Percentiles rank a stretch among this genome's conserved stretches.
These are phyloP conservation scores for Erythrophleum ivorense DNA, from an alignment of 331 rosid genomes.

Conservation along the genomic window DNA sequence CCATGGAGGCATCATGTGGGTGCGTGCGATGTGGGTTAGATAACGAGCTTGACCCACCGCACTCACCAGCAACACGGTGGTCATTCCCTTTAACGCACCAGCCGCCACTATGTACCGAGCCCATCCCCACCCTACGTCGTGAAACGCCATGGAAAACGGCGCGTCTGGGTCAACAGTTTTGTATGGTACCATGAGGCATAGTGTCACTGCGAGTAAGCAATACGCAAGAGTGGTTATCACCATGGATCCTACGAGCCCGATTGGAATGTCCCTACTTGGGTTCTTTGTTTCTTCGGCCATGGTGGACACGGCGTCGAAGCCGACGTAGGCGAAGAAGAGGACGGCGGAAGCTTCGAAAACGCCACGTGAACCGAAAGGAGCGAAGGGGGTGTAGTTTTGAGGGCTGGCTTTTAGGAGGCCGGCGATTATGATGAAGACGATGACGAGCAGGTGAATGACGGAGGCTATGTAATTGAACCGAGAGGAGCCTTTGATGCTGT, in stretches of 20 bases:
- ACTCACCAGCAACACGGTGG: slow-evolving; percentile 71
- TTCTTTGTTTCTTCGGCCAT: slow-evolving; percentile 93
- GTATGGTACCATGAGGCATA: slow-evolving; percentile 74
- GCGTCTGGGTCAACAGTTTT: slow-evolving; percentile 44
- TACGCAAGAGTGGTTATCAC: slow-evolving; percentile 52
- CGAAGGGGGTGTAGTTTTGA: slow-evolving; percentile 53
- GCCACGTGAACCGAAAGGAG: slow-evolving; percentile 55
- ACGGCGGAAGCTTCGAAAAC: slow-evolving; percentile 74
- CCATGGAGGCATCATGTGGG: slow-evolving; percentile 95
- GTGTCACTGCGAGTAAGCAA: slow-evolving; percentile 65
- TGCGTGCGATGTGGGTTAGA: slow-evolving; percentile 83
- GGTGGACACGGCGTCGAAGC: slow-evolving; percentile 84
- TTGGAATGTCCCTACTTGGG: slow-evolving; percentile 79
- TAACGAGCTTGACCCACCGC: slow-evolving; percentile 92
- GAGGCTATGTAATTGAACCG: slow-evolving; percentile 86
- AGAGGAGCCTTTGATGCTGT: slow-evolving; percentile 87
- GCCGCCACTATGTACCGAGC: slow-evolving; percentile 83
- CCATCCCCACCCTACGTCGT: slow-evolving; percentile 76
- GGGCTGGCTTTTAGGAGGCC: slow-evolving; percentile 72
- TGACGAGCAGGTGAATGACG: slow-evolving; percentile 62
- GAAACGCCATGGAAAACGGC: slow-evolving; percentile 71
- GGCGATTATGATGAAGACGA: slow-evolving; percentile 73
- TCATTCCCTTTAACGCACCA: slow-evolving; percentile 91
- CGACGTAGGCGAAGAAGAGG: slow-evolving; percentile 86
- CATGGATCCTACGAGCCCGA: slow-evolving; percentile 90